Evolutionary conservation across 1,284 basidiomycete genomes (phyloP), one percentile per base, ranked within the genome.

Genomic region (Leccinum glutinopallens): DNA sequence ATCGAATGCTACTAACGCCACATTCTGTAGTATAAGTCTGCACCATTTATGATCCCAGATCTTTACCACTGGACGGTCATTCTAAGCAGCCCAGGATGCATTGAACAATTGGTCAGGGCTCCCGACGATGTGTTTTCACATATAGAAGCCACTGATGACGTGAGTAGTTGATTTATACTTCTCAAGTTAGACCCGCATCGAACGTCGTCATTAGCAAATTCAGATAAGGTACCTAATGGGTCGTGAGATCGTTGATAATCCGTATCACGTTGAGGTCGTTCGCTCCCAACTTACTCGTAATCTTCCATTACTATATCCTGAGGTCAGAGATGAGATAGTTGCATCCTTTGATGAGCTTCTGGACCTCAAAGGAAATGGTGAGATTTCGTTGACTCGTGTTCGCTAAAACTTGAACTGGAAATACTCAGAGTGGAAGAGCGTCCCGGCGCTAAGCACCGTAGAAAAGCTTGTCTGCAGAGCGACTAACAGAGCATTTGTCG

Each of bases 21-120:
- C 43, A 46, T 46, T 46, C 43, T 46, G 12, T 25, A 64, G 61
- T n/a, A 53, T 43, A 76, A 74, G 15, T 71, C 73, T 2, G 62
- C 64, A 0, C 69, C 74, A 3, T 84, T 83, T 76, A 83, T 80
- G 64, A 65, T 85, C 2, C 72, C 82, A 0, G 70, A 74, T 2
- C 63, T 77, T 3, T 71, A 73, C 33, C 67, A 69, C 49, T 84
- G 83, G 83, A 63, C 76, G 0, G 74, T 85, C 17, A 49, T 84
- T 25, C 64, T 82, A 1, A 77, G 70, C 32, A 77, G 71, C 5
- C 72, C 65, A 0, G 67, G 73, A 29, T 68, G 77, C 25, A 67
- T 82, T 7, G 79, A 82, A 3, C 83, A 85, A 53, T 54, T 84
- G 13, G 71, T 76, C 2, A 79, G 71, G 35, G 77, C 79, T 1